Base-by-base conservation (phyloP, 352 stramenopile genomes). In the Phytophthora palmivora region DNA sequence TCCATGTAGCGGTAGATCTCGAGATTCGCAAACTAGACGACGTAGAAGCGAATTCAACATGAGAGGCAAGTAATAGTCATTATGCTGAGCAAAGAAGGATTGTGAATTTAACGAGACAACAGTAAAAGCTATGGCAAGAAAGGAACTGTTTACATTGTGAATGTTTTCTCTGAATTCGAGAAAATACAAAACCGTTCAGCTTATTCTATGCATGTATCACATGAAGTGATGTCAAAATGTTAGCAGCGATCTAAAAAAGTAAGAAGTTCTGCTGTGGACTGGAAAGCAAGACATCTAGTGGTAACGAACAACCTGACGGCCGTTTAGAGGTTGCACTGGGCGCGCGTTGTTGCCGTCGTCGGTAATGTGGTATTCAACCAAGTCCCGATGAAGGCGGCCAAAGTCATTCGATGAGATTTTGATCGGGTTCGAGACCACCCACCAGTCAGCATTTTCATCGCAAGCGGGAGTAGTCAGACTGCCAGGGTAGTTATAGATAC, bases 401-500 rank as follows among this genome's bases (percentile, higher is more conserved):
- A 84, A 71, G 53, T 86, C 74, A 4, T 36, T 15, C 0, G 53
- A 22, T 0, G 74, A 83, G 41, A 90, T 76, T 30, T 62, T 73
- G 37, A 90, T 57, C 15, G 79, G 74, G 19, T 62, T 72, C 50
- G 82, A 44, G 38, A 89, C 58, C 21, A 91, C 72, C 78, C 79
- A 91, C 82, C 82, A 91, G 54, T 88, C 70, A 1, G 77, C 82
- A 37, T 53, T 78, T 53, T 89, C 82, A 38, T 63, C 51, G 30
- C 82, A 91, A 11, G 37, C 50, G 0, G 82, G 82, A 1, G 76
- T 88, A 16, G 79, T 91, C 14, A 88, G 70, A 16, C 82, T 89
- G n/a, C 82, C 82, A 0, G 76, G 51, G 74, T 91, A 91, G 70
- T 91, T 91, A 60, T 70, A 88, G 14, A 82, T 41, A 11, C 42